phyloP scores from a whole-genome alignment of 2,329 filamentous ascomycete genomes.

The Venturia nashicola region DNA sequence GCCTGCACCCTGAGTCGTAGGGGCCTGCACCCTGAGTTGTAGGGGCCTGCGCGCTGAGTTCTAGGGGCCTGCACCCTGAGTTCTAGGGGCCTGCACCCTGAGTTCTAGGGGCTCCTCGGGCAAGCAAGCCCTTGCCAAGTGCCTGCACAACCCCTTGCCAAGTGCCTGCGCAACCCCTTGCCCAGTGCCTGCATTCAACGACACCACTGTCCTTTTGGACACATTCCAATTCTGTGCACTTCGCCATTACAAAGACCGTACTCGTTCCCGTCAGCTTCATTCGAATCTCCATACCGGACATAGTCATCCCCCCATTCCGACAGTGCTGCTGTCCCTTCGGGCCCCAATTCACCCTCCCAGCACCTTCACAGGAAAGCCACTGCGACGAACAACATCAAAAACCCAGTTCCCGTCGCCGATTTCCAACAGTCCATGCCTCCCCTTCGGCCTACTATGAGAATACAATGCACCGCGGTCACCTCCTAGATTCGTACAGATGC shows the following conservation, averaged over 20 bases:
- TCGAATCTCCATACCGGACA: neutral
- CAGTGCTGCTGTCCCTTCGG: neutral
- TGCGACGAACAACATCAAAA: neutral
- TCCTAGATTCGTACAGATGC: constrained; percentile 2
- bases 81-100: too few species aligned
- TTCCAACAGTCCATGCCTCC: neutral
- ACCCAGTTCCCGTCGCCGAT: neutral
- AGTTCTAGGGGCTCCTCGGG: too few species aligned
- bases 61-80: too few species aligned
- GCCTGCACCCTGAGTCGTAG: too few species aligned
- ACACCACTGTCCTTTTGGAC: neutral
- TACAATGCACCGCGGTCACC: neutral
- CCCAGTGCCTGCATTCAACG: neutral
- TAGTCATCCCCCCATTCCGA: neutral
- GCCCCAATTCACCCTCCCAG: neutral
- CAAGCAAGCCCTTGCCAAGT: too few species aligned
- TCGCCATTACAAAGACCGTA: neutral
- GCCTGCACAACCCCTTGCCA: too few species aligned
- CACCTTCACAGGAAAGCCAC: too few species aligned
- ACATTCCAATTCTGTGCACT: neutral
- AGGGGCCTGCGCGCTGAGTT: too few species aligned
- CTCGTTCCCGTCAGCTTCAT: neutral
- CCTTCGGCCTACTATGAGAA: neutral
- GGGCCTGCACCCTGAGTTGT: too few species aligned
- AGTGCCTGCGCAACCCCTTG: neutral